A percentile compares a stretch with the other conserved stretches of the same genome.
Evolutionary conservation across 805 yeast species (phyloP).

Genomic region (Teunomyces cretensis): DNA sequence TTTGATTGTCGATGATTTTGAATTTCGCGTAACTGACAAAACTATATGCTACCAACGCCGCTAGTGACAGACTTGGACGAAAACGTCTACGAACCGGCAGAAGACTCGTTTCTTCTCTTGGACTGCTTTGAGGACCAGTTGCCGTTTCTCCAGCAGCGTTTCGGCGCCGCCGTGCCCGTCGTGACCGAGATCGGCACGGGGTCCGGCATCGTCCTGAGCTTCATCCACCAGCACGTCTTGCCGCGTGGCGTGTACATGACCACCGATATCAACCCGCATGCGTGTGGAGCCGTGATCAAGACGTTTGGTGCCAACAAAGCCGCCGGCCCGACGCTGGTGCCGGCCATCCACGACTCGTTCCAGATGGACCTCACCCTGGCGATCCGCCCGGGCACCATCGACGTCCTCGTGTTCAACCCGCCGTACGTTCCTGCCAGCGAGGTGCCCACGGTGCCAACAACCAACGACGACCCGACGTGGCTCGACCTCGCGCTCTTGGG

Average conservation of each 20-base stretch:
- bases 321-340: neutral
- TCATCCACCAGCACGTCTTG: constrained; percentile 60
- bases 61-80: constrained; percentile 53
- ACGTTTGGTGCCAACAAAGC: constrained; percentile 24
- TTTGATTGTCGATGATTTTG: too few species aligned
- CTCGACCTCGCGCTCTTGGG: constrained; percentile 88
- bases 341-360: constrained; percentile 19
- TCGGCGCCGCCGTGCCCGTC: constrained; percentile 38
- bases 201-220: constrained; percentile 84
- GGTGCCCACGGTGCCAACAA: constrained; percentile 60
- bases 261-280: constrained; percentile 79
- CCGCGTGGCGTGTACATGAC: constrained; percentile 56
- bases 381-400: constrained; percentile 50
- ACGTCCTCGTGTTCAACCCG: constrained; percentile 84
- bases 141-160: constrained; percentile 25
- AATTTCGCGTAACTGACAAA: too few species aligned
- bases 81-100: constrained; percentile 92
- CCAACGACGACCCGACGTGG: constrained; percentile 59
- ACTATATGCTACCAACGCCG: constrained; percentile 93
- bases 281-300: constrained; percentile 48
- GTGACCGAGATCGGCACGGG: constrained; percentile 90
- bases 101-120: constrained; percentile 81
- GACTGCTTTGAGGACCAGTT: constrained; percentile 74
- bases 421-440: constrained; percentile 91
- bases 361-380: constrained; percentile 60